Percentiles rank a stretch among this genome's conserved stretches.
These are phyloP conservation scores for Chrysanthemum makinoi DNA, from an alignment of 129 eudicot genomes.

Conservation along the genomic window DNA sequence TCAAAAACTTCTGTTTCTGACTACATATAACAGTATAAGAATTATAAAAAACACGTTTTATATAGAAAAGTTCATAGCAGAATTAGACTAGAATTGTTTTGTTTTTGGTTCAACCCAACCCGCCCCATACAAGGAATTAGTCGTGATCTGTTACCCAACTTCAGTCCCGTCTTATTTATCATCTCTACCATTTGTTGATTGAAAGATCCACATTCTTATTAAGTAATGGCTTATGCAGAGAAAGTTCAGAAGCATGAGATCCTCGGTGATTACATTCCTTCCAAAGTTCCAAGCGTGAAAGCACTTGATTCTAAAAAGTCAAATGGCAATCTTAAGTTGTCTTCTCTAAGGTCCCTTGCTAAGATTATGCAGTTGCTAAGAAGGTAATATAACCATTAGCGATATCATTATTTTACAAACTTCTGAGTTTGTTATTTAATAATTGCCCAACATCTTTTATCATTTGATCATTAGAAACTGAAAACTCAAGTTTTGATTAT, in stretches of 20 bases:
- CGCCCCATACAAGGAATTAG: no score
- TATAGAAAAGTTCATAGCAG: no score
- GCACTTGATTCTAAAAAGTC: conserved; percentile 36
- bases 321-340: conserved; percentile 62
- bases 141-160: neutral
- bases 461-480: no score
- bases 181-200: conserved; percentile 8
- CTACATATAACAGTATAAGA: no score
- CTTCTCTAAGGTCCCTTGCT: conserved; percentile 55
- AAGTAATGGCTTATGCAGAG: conserved; percentile 46
- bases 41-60: no score
- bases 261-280: conserved; percentile 59
- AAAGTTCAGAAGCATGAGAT: conserved; percentile 80
- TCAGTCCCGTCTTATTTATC: neutral
- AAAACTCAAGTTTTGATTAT: no score
- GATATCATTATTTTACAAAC: neutral
- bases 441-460: neutral
- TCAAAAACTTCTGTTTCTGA: no score
- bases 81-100: no score
- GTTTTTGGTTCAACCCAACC: neutral
- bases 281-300: conserved; percentile 73
- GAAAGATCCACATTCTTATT: conserved; percentile 16
- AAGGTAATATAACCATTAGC: conserved; percentile 44
- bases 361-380: conserved; percentile 54
- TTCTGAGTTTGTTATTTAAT: neutral